Evolutionary conservation across 495 filamentous ascomycete genomes (phyloP), one percentile per base, ranked within the genome.

Genomic region (Penicillium tannophilum): DNA sequence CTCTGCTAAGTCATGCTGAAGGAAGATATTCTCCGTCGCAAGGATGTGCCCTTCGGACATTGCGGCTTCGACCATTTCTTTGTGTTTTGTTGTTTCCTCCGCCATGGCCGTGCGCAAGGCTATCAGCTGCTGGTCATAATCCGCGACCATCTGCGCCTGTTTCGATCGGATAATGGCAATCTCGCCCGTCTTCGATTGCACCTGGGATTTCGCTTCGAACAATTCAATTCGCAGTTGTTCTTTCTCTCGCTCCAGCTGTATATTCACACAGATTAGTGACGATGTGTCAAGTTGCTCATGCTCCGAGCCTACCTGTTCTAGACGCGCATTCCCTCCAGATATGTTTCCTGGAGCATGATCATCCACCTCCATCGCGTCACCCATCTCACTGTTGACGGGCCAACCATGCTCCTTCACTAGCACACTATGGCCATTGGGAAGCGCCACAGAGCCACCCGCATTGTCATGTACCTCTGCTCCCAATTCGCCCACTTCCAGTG

Each of bases 141-240:
- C 83, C 46, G 82, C 78, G 14, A 68, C 67, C 24, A 79, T 63
- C 56, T 82, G 86, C 3, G 76, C 71, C 51, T 84, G 79, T 52
- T 89, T 88, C 6, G 82, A 81, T 7, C 88, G 85, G 30, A 90
- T 79, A 11, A 89, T 89, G 20, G 86, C 76, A 28, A 86, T 86
- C 71, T 91, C 88, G 2, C 88, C 88, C 11, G 78, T 65, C 68
- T 87, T 89, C 14, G 80, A 76, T 58, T 79, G 74, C 1, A 78
- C 73, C 41, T 71, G 69, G 16, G 70, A 67, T 65, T 77, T 84
- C 11, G 84, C 84, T 12, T 73, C 71, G 35, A 79, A 64, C 28
- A 84, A 63, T 23, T 80, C 74, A 48, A 76, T 70, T 54, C 76
- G 69, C 20, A 86, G 72, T 16, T 68, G 70, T 30, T 80, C 75